Conservation (phyloP, 116 monocot genomes). For the Trichopus zeylanicus region DNA sequence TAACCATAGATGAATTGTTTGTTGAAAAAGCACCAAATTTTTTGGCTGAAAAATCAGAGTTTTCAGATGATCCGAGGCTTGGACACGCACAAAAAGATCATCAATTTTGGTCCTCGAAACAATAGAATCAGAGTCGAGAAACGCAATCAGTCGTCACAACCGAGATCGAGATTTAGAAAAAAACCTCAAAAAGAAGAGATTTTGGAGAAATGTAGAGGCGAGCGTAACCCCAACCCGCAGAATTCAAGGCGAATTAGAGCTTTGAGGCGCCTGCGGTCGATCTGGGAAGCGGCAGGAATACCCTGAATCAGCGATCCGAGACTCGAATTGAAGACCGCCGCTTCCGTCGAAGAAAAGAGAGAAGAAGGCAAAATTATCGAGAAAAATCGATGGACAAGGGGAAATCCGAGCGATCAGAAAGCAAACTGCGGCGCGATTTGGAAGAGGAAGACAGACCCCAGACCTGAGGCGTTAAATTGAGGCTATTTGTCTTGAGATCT, state of each 20-base stretch:
- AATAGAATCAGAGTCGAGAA: constrained; percentile 19
- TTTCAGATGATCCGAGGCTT: background rate
- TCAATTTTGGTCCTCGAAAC: background rate
- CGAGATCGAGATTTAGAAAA: too few relatives aligned
- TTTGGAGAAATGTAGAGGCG: constrained; percentile 20
- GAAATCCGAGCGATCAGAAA: too few relatives aligned
- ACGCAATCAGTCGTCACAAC: constrained; percentile 7
- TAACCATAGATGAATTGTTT: too few relatives aligned
- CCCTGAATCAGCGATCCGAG: background rate
- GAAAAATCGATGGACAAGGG: too few relatives aligned
- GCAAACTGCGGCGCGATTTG: too few relatives aligned
- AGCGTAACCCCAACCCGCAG: constrained; percentile 29
- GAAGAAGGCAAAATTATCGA: too few relatives aligned
- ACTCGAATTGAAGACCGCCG: too few relatives aligned
- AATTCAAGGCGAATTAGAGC: constrained; percentile 4
- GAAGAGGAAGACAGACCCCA: too few relatives aligned
- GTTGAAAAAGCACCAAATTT: too few relatives aligned
- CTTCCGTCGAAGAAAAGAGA: too few relatives aligned
- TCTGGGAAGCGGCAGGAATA: constrained; percentile 2
- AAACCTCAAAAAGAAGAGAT: background rate
- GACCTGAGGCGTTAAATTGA: too few relatives aligned
- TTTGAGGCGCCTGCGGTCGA: constrained; percentile 11
- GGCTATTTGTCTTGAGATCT: too few relatives aligned
- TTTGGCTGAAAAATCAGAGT: background rate
- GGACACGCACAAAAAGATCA: constrained; percentile 26